phyloP scores from a whole-genome alignment of 176 grass and related monocot genomes.

The Coix lacrymajobi region DNA sequence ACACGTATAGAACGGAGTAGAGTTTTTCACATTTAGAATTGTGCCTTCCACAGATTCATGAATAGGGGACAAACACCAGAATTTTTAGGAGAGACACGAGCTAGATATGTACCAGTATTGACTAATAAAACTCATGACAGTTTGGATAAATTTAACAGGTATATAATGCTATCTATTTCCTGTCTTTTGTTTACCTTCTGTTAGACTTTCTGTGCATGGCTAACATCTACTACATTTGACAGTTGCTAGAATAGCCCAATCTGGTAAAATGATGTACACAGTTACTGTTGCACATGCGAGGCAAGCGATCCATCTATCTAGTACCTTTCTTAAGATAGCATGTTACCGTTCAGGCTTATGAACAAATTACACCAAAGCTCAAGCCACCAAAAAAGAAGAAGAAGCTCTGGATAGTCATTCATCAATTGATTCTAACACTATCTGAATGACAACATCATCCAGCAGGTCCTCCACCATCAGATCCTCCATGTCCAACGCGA shows the following conservation, averaged over 20 bases:
- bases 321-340: not conserved
- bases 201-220: not conserved
- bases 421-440: slow-evolving; percentile 38
- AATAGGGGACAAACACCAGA: not conserved
- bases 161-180: not conserved
- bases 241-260: not conserved
- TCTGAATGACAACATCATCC: slow-evolving; percentile 65
- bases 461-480: slow-evolving; percentile 74
- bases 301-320: not conserved
- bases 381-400: not conserved
- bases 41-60: not conserved
- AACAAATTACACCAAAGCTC: not conserved
- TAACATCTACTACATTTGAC: not conserved
- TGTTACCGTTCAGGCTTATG: not conserved
- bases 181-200: not conserved
- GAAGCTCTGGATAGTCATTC: slow-evolving; percentile 5
- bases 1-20: not conserved
- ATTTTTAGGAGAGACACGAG: not conserved
- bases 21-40: not conserved
- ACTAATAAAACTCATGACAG: not conserved
- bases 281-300: not conserved
- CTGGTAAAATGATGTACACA: not conserved
- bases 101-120: not conserved
- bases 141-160: not conserved
- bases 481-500: slow-evolving; percentile 56